Conservation (phyloP, 2,329 filamentous ascomycete species). For the Diaporthe citriasiana region DNA sequence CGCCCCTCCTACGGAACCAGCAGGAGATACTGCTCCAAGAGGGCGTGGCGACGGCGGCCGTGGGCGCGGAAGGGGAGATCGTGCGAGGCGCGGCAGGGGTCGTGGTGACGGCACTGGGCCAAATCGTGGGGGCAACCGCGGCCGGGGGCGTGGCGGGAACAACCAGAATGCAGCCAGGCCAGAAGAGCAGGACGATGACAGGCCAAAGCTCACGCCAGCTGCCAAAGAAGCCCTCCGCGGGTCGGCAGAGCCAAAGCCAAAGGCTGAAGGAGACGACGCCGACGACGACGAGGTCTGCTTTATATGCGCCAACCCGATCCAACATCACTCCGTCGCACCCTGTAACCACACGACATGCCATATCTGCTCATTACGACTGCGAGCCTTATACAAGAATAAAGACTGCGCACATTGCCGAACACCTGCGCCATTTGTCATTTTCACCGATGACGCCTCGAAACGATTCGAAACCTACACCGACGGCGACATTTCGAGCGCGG, state of each 20-base stretch:
- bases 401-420: slow-evolving; percentile 95
- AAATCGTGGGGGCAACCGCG: slow-evolving; percentile 55
- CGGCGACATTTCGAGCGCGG: slow-evolving; percentile 80
- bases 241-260: slow-evolving; percentile 30
- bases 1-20: slow-evolving; percentile 44
- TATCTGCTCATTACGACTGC: slow-evolving; percentile 91
- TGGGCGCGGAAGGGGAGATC: slow-evolving; percentile 60
- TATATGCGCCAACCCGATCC: slow-evolving; percentile 93
- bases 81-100: slow-evolving; percentile 58
- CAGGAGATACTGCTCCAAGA: slow-evolving; percentile 42
- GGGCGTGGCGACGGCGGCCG: slow-evolving; percentile 52
- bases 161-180: slow-evolving; percentile 33
- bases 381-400: slow-evolving; percentile 95
- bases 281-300: slow-evolving; percentile 90
- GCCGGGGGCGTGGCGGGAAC: slow-evolving; percentile 50
- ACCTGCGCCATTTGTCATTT: slow-evolving; percentile 85
- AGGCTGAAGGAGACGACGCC: slow-evolving; percentile 46
- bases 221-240: slow-evolving; percentile 37
- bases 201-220: slow-evolving; percentile 32
- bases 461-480: slow-evolving; percentile 86
- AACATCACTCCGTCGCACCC: slow-evolving; percentile 89
- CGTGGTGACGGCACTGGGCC: slow-evolving; percentile 51
- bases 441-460: slow-evolving; percentile 87
- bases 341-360: slow-evolving; percentile 98
- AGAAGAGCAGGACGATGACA: slow-evolving; percentile 33